These are phyloP conservation scores for Pseudonitzschia delicatissima DNA, from an alignment of 108 stramenopile genomes.

Conservation along the genomic window DNA sequence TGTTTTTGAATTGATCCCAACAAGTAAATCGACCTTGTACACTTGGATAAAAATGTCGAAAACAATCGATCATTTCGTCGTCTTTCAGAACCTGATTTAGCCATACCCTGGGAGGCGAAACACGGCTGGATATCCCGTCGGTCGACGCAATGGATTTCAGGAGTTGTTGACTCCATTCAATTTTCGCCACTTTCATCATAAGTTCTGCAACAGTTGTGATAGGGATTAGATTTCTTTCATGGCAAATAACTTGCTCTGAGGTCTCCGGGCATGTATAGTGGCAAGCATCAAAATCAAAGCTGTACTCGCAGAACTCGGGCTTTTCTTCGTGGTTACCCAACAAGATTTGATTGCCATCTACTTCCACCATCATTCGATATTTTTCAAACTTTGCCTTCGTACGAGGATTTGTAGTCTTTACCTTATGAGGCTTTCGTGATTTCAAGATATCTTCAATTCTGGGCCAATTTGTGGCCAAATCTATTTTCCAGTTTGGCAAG, in stretches of 20 bases:
- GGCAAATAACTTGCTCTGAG: slow-evolving; percentile 23
- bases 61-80: slow-evolving; percentile 86
- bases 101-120: slow-evolving; percentile 63
- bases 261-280: slow-evolving; percentile 45
- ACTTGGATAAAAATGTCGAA: slow-evolving; percentile 77
- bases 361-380: slow-evolving; percentile 61
- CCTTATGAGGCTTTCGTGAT: slow-evolving; percentile 59
- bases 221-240: slow-evolving; percentile 51
- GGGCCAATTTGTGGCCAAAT: slow-evolving; percentile 62
- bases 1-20: slow-evolving; percentile 87
- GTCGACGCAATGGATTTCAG: slow-evolving; percentile 51
- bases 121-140: slow-evolving; percentile 41
- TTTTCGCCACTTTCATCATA: slow-evolving; percentile 63
- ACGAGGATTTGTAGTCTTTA: slow-evolving; percentile 64
- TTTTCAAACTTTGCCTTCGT: slow-evolving; percentile 71
- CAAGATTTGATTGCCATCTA: slow-evolving; percentile 46
- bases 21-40: slow-evolving; percentile 86
- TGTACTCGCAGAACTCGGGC: slow-evolving; percentile 46
- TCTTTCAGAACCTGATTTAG: slow-evolving; percentile 55
- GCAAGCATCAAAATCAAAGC: slow-evolving; percentile 48
- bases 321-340: slow-evolving; percentile 61
- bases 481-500: slow-evolving; percentile 64
- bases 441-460: slow-evolving; percentile 40
- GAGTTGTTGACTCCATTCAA: slow-evolving; percentile 57
- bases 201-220: slow-evolving; percentile 66